Conservation (phyloP, 1,139 yeast species). For the Trichomonascaceae sp. region DNA sequence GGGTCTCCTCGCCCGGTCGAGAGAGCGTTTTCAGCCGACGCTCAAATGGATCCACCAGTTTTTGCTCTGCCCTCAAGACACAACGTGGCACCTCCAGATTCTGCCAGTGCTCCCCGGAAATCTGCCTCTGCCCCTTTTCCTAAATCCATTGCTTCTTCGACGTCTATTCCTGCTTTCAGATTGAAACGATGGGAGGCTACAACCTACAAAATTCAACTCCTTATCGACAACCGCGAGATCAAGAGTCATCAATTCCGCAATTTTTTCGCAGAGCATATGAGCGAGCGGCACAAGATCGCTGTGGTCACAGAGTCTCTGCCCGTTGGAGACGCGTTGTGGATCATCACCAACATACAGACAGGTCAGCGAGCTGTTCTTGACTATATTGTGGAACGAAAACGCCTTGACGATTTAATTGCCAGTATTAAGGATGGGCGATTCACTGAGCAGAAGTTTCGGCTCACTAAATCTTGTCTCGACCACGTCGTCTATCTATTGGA, state of each 20-base stretch:
- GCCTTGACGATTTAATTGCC: slow-evolving; percentile 70
- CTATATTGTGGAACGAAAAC: slow-evolving; percentile 74
- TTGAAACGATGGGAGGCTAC: slow-evolving; percentile 36
- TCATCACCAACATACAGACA: slow-evolving; percentile 52
- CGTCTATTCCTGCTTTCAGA: slow-evolving; percentile 3
- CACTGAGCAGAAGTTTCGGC: slow-evolving; percentile 66
- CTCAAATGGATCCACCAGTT: neutral
- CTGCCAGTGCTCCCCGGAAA: slow-evolving; percentile 3
- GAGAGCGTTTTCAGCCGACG: neutral
- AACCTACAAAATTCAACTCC: slow-evolving; percentile 42
- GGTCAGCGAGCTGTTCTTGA: slow-evolving; percentile 59
- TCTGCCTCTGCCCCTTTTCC: neutral
- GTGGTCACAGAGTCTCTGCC: slow-evolving; percentile 49
- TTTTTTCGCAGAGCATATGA: slow-evolving; percentile 35
- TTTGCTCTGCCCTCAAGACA: too few relatives aligned
- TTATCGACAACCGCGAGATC: slow-evolving; percentile 77
- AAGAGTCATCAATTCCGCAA: slow-evolving; percentile 17
- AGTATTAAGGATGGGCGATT: slow-evolving; percentile 83
- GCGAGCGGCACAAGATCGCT: slow-evolving; percentile 32
- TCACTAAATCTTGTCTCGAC: slow-evolving; percentile 52
- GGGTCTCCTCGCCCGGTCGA: neutral
- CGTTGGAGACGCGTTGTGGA: slow-evolving; percentile 85
- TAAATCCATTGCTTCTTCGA: neutral
- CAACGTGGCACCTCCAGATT: too few relatives aligned
- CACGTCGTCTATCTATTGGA: slow-evolving; percentile 75